Base-by-base conservation (phyloP, 1,284 basidiomycete species). In the Melampsora larici-populina region DNA sequence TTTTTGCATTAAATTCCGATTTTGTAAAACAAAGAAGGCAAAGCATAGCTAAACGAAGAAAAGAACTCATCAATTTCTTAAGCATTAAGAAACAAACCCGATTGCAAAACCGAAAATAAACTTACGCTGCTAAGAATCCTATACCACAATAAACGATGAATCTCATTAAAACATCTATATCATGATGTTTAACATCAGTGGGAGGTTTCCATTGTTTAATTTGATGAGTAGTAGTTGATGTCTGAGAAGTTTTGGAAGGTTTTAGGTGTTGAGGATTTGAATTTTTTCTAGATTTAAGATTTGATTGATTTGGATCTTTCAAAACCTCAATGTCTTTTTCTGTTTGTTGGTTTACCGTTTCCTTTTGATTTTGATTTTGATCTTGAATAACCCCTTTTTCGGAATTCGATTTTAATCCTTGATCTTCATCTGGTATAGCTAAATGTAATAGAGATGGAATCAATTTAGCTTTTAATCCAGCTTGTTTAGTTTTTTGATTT, bases 141-240 rank as follows among this genome's bases (percentile, higher is more conserved):
- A 74, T 74, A 21, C 72, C 72, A 51, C 18, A 21, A 67, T 74
- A 74, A 55, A 74, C 72, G 5, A 74, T 74, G 21, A 74, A 64
- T 36, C 72, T 33, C 72, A 74, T 74, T 64, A 74, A 49, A 33
- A 74, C 72, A 67, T 74, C 72, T n/a, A 74, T 40, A 58, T 74
- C 72, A 49, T 67, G 66, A n/a, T 31, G 72, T 46, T 67, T 74
- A 43, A 43, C 40, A 43, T 43, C 40, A 43, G 40, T 43, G 13
- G 43, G 55, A 71, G 55, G 49, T 24, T 11, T 21, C 26, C n/a
- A 6, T 24, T 29, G 62, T 58, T 15, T 13, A 18, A 24, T 60
- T 26, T 2, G 29, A 62, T 43, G 36, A 40, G 17, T 33, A 62
- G 2, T 49, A 9, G 55, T 62, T 17, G 36, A 29, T 29, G 8